A percentile compares a stretch with the other conserved stretches of the same genome.
Conservation (phyloP, 345 rosid genomes). For the Pistacia vera region DNA sequence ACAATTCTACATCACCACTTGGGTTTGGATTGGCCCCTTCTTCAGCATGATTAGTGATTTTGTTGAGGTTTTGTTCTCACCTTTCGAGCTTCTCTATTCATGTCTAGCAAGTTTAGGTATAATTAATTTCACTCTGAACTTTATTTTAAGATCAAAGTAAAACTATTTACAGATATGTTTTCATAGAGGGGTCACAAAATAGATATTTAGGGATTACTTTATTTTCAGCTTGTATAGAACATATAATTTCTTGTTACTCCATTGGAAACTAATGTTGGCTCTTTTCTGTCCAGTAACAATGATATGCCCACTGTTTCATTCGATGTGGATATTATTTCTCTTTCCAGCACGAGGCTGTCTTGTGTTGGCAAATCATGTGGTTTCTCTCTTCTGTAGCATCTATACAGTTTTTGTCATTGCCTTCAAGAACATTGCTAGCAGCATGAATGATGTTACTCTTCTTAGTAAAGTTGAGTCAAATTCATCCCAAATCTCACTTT, state of each 20-base stretch:
- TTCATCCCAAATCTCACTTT: constrained; percentile 17
- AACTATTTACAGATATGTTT: background rate
- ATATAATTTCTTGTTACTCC: background rate
- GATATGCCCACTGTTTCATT: constrained; percentile 4
- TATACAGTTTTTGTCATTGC: constrained; percentile 5
- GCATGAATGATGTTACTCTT: background rate
- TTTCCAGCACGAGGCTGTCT: constrained; percentile 13
- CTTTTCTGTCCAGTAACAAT: constrained; percentile 7
- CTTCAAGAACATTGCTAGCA: background rate
- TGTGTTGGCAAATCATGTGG: constrained; percentile 13
- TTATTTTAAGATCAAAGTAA: background rate
- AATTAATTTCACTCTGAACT: background rate
- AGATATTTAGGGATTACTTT: background rate
- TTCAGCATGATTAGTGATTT: constrained; percentile 3
- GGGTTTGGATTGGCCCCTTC: constrained; percentile 9
- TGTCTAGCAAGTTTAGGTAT: constrained; percentile 13
- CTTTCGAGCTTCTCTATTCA: constrained; percentile 22
- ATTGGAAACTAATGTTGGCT: constrained; percentile 7
- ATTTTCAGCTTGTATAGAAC: background rate
- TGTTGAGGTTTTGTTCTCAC: constrained; percentile 17
- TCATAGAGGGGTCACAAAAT: background rate
- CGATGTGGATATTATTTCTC: constrained; percentile 10
- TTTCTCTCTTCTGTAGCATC: background rate
- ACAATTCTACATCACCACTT: constrained; percentile 7
- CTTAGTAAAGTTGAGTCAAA: constrained; percentile 12